phyloP scores from a whole-genome alignment of 2,329 filamentous ascomycete species.

The Fusarium drepaniforme region DNA sequence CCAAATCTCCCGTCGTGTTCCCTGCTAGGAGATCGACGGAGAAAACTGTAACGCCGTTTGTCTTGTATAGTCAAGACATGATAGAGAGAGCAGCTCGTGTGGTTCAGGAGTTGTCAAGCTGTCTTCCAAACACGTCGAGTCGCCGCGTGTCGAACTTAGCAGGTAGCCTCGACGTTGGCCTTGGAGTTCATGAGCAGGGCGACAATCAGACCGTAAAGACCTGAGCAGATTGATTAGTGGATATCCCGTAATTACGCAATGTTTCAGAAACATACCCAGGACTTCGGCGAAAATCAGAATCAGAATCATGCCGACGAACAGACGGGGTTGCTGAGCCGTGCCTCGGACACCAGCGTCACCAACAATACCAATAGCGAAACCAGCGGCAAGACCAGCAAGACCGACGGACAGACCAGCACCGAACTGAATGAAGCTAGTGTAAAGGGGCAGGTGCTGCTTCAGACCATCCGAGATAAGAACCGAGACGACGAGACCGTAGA shows the following conservation, averaged over 20 bases:
- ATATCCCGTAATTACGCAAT: neutral
- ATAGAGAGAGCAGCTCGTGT: slow-evolving; percentile 40
- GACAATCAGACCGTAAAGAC: slow-evolving; percentile 99
- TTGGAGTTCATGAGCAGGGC: slow-evolving; percentile 99
- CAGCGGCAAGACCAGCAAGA: slow-evolving; percentile 85
- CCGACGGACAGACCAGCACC: slow-evolving; percentile 86
- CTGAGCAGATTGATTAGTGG: slow-evolving; percentile 58
- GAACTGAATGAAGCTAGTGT: slow-evolving; percentile 87
- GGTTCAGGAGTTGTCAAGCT: slow-evolving; percentile 53
- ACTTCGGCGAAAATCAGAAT: slow-evolving; percentile 99
- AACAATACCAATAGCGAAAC: slow-evolving; percentile 89
- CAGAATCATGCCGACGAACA: slow-evolving; percentile 98
- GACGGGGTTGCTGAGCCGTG: slow-evolving; percentile 84
- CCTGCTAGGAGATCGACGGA: slow-evolving; percentile 21
- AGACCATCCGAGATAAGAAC: slow-evolving; percentile 88
- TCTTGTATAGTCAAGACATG: slow-evolving; percentile 39
- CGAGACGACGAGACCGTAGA: slow-evolving; percentile 92
- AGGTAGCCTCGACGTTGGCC: slow-evolving; percentile 70
- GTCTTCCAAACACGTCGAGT: slow-evolving; percentile 34
- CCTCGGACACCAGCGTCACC: slow-evolving; percentile 91
- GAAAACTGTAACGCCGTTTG: slow-evolving; percentile 41
- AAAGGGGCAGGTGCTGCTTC: slow-evolving; percentile 78
- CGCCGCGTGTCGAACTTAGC: slow-evolving; percentile 47
- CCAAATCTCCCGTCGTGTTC: slow-evolving; percentile 34
- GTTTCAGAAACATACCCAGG: slow-evolving; percentile 74